These are phyloP conservation scores for Drosera spatulata DNA, from an alignment of 179 eudicot genomes.

Conservation along the genomic window DNA sequence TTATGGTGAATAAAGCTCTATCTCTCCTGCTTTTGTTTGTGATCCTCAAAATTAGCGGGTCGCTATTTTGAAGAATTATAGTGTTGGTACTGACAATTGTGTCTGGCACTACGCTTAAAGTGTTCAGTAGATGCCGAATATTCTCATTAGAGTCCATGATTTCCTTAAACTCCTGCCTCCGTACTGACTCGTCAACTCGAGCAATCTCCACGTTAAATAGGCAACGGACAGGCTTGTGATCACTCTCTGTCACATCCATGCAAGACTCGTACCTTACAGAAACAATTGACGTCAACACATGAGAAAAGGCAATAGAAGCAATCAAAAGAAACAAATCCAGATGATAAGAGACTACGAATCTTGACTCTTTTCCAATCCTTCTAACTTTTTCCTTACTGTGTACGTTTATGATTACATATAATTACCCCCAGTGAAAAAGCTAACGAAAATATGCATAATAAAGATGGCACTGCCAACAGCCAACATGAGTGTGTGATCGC, in stretches of 20 bases:
- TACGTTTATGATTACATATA: too few relatives aligned
- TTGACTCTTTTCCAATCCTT: too few relatives aligned
- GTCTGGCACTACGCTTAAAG: conserved; percentile 50
- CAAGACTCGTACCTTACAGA: conserved; percentile 97
- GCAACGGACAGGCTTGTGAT: conserved; percentile 98
- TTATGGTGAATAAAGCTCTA: conserved; percentile 33
- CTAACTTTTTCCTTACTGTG: too few relatives aligned
- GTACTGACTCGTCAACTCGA: conserved; percentile 77
- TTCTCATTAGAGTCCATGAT: conserved; percentile 36
- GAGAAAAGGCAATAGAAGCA: too few relatives aligned
- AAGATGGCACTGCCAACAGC: too few relatives aligned
- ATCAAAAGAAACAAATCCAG: too few relatives aligned
- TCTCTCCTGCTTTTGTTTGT: conserved; percentile 50
- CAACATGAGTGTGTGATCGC: too few relatives aligned
- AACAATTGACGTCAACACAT: too few relatives aligned
- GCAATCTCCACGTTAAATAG: conserved; percentile 65
- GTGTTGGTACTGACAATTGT: conserved; percentile 34
- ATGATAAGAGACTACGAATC: too few relatives aligned
- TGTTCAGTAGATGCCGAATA: conserved; percentile 36
- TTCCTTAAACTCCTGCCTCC: conserved; percentile 81
- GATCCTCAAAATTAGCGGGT: conserved; percentile 35
- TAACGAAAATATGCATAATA: too few relatives aligned
- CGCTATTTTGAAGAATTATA: conserved; percentile 66
- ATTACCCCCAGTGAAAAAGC: too few relatives aligned
- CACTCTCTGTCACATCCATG: conserved; percentile 96